Evolutionary conservation across 169 alveolate species (phyloP).

Genomic region (Eimeria brunetti): DNA sequence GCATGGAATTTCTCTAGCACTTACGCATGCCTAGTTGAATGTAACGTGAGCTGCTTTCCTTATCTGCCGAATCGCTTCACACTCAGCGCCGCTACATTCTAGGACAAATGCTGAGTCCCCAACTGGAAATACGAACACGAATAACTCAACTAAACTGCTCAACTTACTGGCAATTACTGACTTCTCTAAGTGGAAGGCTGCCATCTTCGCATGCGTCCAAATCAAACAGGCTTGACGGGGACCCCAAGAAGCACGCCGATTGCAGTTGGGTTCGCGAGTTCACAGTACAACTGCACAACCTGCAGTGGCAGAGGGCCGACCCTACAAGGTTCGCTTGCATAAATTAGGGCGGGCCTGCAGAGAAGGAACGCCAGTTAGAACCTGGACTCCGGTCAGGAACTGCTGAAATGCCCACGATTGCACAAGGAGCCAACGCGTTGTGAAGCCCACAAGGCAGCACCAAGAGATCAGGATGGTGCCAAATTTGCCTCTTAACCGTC

Average conservation of each 20-base stretch:
- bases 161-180: constrained; percentile 76
- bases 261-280: neutral
- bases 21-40: neutral
- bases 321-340: neutral
- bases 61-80: neutral
- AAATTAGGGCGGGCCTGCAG: neutral
- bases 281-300: neutral
- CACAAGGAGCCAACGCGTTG: neutral
- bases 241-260: neutral
- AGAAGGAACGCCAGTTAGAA: neutral
- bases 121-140: neutral
- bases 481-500: neutral
- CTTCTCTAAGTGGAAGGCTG: constrained; percentile 72
- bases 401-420: neutral
- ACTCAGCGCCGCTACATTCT: neutral
- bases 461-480: neutral
- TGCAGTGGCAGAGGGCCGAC: neutral
- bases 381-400: neutral
- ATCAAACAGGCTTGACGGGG: neutral
- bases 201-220: constrained; percentile 49
- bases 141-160: neutral
- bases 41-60: neutral
- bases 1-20: neutral
- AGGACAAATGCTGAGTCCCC: neutral
- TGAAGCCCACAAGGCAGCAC: neutral